These are phyloP conservation scores for Biscutella auriculata DNA, from an alignment of 441 rosid genomes.

Conservation along the genomic window DNA sequence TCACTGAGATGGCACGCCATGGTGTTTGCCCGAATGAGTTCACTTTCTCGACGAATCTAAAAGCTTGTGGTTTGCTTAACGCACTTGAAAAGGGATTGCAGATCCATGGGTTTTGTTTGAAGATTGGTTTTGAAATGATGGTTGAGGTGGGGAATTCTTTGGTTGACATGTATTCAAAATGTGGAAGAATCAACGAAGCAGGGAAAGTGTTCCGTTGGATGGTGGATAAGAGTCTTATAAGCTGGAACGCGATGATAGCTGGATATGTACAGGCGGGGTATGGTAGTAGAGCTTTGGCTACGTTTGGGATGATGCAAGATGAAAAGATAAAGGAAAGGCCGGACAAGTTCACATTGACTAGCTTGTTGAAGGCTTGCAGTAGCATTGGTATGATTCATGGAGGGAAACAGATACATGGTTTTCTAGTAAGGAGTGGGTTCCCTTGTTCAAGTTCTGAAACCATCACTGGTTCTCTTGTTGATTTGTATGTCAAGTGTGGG, in stretches of 20 bases:
- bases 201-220: conserved; percentile 34
- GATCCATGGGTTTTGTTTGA: conserved; percentile 47
- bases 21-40: conserved; percentile 60
- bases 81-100: conserved; percentile 38
- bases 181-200: conserved; percentile 53
- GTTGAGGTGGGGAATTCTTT: conserved; percentile 66
- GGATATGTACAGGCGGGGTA: conserved; percentile 41
- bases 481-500: conserved; percentile 68
- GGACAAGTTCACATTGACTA: conserved; percentile 58
- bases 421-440: conserved; percentile 46
- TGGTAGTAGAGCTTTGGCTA: conserved; percentile 42
- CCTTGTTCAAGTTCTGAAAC: conserved; percentile 28
- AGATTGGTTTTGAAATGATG: conserved; percentile 38
- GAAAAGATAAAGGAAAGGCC: conserved; percentile 27
- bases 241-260: conserved; percentile 69
- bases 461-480: conserved; percentile 58
- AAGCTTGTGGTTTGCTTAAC: conserved; percentile 51
- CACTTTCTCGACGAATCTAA: conserved; percentile 55
- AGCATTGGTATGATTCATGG: conserved; percentile 32
- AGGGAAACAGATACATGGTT: conserved; percentile 59
- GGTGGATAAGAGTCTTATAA: conserved; percentile 39
- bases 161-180: conserved; percentile 68
- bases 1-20: conserved; percentile 33
- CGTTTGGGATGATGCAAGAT: conserved; percentile 42
- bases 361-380: conserved; percentile 61